phyloP scores from a whole-genome alignment of 1,139 yeast genomes.

The Geotrichum australiense region DNA sequence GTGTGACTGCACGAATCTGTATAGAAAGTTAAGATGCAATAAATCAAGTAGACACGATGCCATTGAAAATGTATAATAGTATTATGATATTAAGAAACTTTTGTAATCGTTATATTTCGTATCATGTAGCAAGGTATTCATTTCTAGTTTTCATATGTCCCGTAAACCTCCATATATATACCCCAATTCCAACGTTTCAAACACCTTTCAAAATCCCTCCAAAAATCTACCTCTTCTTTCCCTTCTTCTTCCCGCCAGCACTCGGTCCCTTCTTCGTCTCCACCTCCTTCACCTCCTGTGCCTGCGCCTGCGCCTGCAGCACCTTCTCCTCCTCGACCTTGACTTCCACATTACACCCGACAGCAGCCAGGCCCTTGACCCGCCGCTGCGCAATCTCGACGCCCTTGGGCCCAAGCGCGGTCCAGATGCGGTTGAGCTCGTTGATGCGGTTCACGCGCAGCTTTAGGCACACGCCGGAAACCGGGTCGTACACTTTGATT shows the following conservation, averaged over 20 bases:
- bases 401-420: slow-evolving; percentile 83
- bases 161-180: too few species aligned
- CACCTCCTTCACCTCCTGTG: neutral
- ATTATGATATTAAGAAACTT: too few species aligned
- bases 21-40: too few species aligned
- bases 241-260: slow-evolving; percentile 23
- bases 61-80: too few species aligned
- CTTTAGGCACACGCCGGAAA: slow-evolving; percentile 58
- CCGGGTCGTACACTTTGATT: slow-evolving; percentile 68
- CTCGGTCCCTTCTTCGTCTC: slow-evolving; percentile 10
- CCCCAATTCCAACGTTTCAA: too few species aligned
- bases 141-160: too few species aligned
- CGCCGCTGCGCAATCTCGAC: slow-evolving; percentile 33
- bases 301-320: slow-evolving; percentile 1
- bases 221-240: slow-evolving; percentile 22
- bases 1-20: too few species aligned
- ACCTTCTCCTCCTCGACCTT: slow-evolving; percentile 2
- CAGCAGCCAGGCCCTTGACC: slow-evolving; percentile 18
- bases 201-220: too few species aligned
- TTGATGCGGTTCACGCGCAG: slow-evolving; percentile 59
- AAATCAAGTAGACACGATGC: too few species aligned
- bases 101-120: too few species aligned
- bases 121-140: too few species aligned
- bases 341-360: slow-evolving; percentile 13
- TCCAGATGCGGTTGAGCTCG: slow-evolving; percentile 70